These are phyloP conservation scores for Coemansia aciculifera DNA, from an alignment of 192 early-diverging fungal species.

Conservation along the genomic window DNA sequence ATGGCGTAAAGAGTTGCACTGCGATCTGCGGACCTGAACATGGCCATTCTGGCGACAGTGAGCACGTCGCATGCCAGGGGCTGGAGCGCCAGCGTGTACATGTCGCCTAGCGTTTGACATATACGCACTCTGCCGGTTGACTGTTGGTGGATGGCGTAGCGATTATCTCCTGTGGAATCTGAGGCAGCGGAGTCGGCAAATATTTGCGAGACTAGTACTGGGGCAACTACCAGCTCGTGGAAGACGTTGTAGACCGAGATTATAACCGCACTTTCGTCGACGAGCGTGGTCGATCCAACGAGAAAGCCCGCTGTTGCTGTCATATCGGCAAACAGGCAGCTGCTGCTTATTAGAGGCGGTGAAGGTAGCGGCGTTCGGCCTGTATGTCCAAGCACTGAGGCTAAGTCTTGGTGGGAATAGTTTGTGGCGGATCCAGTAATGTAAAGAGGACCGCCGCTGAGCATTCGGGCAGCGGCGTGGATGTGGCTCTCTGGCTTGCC, in stretches of 20 bases:
- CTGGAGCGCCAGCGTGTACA: conserved; percentile 20
- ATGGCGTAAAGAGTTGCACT: conserved; percentile 28
- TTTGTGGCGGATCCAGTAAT: conserved; percentile 47
- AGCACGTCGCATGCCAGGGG: conserved; percentile 26
- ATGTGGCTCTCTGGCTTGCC: conserved; percentile 42
- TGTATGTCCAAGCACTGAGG: background rate
- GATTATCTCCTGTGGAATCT: background rate
- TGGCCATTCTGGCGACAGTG: conserved; percentile 25
- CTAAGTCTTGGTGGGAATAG: conserved; percentile 2
- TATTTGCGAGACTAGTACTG: conserved; percentile 5
- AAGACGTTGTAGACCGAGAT: conserved; percentile 28
- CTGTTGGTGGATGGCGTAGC: conserved; percentile 28
- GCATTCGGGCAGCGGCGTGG: conserved; percentile 54
- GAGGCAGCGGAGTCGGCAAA: background rate
- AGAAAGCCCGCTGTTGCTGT: conserved; percentile 17
- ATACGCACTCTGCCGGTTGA: conserved; percentile 22
- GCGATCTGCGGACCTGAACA: conserved; percentile 18
- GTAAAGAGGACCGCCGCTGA: conserved; percentile 62
- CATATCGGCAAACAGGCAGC: conserved; percentile 38
- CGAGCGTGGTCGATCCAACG: conserved; percentile 6
- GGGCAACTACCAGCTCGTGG: conserved; percentile 11
- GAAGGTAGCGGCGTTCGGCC: background rate
- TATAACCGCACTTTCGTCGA: conserved; percentile 4
- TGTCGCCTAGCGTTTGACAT: background rate
- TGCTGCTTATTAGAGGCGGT: conserved; percentile 13